Base-by-base conservation (phyloP, 2,329 filamentous ascomycete genomes). In the Phyllosticta citrichinensis region DNA sequence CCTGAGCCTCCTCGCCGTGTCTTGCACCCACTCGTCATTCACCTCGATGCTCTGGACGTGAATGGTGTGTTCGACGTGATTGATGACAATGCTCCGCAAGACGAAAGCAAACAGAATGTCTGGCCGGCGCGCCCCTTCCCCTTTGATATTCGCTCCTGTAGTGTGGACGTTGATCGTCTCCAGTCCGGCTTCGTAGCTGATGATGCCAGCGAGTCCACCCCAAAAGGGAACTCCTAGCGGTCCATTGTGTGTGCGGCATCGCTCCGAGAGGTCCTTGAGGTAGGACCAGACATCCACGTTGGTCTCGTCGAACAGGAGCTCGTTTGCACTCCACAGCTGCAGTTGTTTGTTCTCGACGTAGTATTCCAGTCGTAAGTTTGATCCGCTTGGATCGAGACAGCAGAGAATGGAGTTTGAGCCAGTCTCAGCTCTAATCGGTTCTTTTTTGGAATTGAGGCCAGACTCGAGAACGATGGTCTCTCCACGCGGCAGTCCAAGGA, bases 151-250 rank as follows among this genome's bases (percentile, higher is more conserved):
- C 3, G 19, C 19, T 33, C 17, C 17, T 5, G 20, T 53, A 5
- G 17, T 11, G 61, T 64, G 67, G 64, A 87, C 76, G 56, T 77
- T 73, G 59, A 85, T 85, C 19, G 80, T 84, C 65, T 80, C 77
- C 1, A 95, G 76, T 0, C 90, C 89, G 70, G 91, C 84, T 71
- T 96, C 91, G 63, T 96, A 96, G 0, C 89, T 91, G 57, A 91
- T 81, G 68, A 87, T 95, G 0, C 91, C 91, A 75, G 96, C 84
- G 62, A 96, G 86, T 0, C 91, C 91, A 57, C 90, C 91, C 73
- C 89, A 84, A 70, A 96, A 96, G 0, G 88, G 82, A 5, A 35
- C 56, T 25, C 58, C 58, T 5, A 67, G 64, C 27, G 67, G 65
- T 4, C 76, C 76, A 68, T 73, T 6, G 65, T 57, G 14, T 64